Base-by-base conservation (phyloP, 108 stramenopile genomes). In the Pseudonitzschia pungens region DNA sequence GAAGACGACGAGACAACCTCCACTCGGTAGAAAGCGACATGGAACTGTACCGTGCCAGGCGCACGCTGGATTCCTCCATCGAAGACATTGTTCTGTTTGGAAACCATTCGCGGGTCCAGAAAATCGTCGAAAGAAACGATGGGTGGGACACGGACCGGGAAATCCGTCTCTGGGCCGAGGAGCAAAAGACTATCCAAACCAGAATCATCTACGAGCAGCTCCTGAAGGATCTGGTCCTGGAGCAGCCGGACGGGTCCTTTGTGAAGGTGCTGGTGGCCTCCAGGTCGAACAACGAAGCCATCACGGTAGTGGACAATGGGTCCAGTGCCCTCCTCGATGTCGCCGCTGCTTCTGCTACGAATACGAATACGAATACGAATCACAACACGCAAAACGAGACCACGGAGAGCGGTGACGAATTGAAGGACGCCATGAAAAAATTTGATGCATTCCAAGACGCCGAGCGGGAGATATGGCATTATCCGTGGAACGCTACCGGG, bases 401-500 rank as follows among this genome's bases (percentile, higher is more conserved):
- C 21, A 12, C 32, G 28, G 31, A 29, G 10, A 11, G 31, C 8
- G 12, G 5, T 9, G 74, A 67, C 42, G 54, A 51, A 42, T 2
- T 56, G 32, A 2, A 55, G 67, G 1, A 72, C 78, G 60, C 60
- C 12, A 62, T 40, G n/a, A 2, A 62, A 18, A 62, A 33, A 7
- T 62, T 62, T 33, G 60, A 62, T 16, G 60, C 36, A 31, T 62
- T 62, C 20, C 15, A 5, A 40, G 32, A 62, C 0, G 6, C 33
- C 11, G 60, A 62, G 36, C 29, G 9, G 33, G 60, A 60, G 31
- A 79, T 92, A 12, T 84, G 64, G 40, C 88, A 91, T 68, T 95
- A 91, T 76, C 94, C 93, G 14, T 81, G 94, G 78, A 95, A 95
- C 78, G 84, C 81, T 24, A 95, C 92, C 9, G 94, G 94, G 41